phyloP scores from a whole-genome alignment of 306 rosid genomes.

The Datisca glomerata region DNA sequence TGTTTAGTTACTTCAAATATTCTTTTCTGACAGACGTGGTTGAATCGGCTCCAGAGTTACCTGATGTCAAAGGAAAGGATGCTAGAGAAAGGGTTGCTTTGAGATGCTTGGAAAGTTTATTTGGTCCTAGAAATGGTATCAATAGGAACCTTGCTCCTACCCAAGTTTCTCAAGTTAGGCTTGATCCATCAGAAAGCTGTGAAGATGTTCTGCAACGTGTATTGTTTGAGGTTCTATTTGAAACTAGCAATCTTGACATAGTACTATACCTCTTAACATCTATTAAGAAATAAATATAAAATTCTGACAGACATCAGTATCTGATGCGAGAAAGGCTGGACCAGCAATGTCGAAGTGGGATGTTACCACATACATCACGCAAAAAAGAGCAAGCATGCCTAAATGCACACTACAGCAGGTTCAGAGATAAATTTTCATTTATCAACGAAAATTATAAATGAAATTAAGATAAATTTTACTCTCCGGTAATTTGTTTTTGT shows the following conservation, averaged over 20 bases:
- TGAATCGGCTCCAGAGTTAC: constrained; percentile 27
- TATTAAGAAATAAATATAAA: neutral
- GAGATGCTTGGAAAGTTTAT: constrained; percentile 57
- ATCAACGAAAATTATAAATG: too few species aligned
- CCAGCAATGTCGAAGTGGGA: constrained; percentile 33
- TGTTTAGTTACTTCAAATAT: neutral
- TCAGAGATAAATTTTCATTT: neutral
- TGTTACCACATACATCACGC: constrained; percentile 28
- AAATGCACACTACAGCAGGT: constrained; percentile 57
- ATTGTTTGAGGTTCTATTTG: constrained; percentile 32
- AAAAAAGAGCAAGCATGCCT: constrained; percentile 36
- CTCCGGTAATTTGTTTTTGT: constrained; percentile 9
- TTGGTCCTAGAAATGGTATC: constrained; percentile 10
- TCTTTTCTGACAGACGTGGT: constrained; percentile 30
- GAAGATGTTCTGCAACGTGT: constrained; percentile 38
- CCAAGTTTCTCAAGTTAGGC: constrained; percentile 23
- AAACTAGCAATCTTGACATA: constrained; percentile 4
- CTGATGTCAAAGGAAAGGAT: constrained; percentile 19
- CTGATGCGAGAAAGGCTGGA: constrained; percentile 24
- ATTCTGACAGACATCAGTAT: constrained; percentile 26
- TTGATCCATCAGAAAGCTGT: constrained; percentile 34
- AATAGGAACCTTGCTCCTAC: constrained; percentile 13
- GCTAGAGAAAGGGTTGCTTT: constrained; percentile 50
- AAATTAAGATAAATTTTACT: too few species aligned
- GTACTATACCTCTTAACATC: neutral